A percentile compares a stretch with the other conserved stretches of the same genome.
Conservation (phyloP, 2,329 filamentous ascomycete genomes). For the Cladosporium halotolerans region DNA sequence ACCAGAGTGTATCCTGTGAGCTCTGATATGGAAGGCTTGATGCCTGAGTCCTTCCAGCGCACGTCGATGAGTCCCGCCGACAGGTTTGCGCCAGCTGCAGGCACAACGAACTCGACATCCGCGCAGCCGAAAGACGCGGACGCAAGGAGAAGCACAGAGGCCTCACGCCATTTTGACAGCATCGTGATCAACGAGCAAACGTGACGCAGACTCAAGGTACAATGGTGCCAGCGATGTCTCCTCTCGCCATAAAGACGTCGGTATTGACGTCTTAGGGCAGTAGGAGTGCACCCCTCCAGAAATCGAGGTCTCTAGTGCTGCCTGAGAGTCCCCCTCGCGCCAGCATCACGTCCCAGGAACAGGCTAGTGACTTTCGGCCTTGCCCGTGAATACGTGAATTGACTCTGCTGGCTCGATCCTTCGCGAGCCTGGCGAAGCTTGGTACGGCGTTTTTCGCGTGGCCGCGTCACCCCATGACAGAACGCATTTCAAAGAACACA, state of each 20-base stretch:
- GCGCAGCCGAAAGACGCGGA: slow-evolving; percentile 42
- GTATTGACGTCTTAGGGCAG: too few species aligned
- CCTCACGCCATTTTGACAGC: too few species aligned
- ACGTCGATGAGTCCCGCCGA: slow-evolving; percentile 44
- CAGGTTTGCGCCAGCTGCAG: slow-evolving; percentile 46
- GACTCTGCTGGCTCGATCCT: slow-evolving; percentile 1
- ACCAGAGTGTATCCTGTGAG: slow-evolving; percentile 52
- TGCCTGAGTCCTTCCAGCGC: slow-evolving; percentile 52
- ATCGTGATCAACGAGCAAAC: too few species aligned
- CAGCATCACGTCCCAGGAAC: too few species aligned
- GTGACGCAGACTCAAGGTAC: too few species aligned
- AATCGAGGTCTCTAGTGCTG: neutral
- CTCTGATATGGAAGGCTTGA: slow-evolving; percentile 44
- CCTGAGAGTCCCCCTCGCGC: neutral
- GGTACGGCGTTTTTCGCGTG: neutral
- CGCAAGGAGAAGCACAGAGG: neutral
- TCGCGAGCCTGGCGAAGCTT: neutral
- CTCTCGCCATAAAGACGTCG: too few species aligned
- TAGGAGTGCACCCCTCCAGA: too few species aligned
- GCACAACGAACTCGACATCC: slow-evolving; percentile 50
- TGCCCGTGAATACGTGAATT: neutral
- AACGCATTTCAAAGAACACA: too few species aligned
- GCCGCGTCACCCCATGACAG: slow-evolving; percentile 1
- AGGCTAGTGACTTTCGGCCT: too few species aligned
- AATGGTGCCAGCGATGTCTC: too few species aligned